These are phyloP conservation scores for Botryotinia narcissicola DNA, from an alignment of 2,329 filamentous ascomycete species.

Conservation along the genomic window DNA sequence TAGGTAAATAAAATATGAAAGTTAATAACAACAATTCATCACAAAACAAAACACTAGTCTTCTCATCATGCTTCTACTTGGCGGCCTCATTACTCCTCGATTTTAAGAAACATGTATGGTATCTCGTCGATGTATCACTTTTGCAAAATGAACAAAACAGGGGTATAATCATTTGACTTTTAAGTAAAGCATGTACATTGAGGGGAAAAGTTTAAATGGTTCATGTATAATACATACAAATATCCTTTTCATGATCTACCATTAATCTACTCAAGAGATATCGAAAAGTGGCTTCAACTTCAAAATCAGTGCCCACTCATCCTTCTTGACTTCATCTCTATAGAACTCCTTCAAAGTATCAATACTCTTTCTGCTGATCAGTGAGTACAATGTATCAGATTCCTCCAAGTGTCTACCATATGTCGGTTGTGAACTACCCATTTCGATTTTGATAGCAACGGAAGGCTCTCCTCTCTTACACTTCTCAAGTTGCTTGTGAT, in stretches of 20 bases:
- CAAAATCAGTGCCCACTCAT: conserved; percentile 92
- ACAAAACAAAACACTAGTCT: too few species aligned
- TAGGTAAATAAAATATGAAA: too few species aligned
- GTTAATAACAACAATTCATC: too few species aligned
- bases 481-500: conserved; percentile 89
- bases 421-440: conserved; percentile 83
- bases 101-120: background rate
- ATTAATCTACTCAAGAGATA: conserved; percentile 47
- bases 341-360: conserved; percentile 97
- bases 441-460: conserved; percentile 96
- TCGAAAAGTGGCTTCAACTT: conserved; percentile 96
- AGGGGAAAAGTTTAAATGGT: background rate
- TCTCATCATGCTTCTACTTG: background rate
- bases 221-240: background rate
- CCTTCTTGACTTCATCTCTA: conserved; percentile 78
- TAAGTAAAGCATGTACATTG: background rate
- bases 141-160: background rate
- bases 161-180: background rate
- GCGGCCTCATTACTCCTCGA: background rate
- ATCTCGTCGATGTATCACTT: background rate
- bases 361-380: conserved; percentile 84
- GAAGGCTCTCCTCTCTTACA: conserved; percentile 98
- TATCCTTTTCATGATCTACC: background rate
- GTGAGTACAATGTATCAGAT: conserved; percentile 80
- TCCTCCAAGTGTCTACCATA: conserved; percentile 97